These are phyloP conservation scores for Phytophthora pluvialis DNA, from an alignment of 352 stramenopile species.

Conservation along the genomic window DNA sequence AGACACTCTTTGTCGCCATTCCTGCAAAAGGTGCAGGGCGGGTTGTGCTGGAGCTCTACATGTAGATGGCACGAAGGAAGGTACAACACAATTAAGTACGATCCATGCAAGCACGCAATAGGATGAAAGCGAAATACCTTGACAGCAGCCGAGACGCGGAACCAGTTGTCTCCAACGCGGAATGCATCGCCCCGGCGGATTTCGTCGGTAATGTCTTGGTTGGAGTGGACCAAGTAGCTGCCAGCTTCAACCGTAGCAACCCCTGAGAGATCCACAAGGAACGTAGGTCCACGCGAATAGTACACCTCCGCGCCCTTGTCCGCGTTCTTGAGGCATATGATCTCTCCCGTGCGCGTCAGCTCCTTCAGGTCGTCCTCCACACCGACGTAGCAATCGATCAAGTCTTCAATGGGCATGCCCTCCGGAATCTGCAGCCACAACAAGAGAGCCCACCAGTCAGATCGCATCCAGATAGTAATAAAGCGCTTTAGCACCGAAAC, in stretches of 20 bases:
- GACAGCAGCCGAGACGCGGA: slow-evolving; percentile 78
- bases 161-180: slow-evolving; percentile 81
- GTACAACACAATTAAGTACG: not conserved
- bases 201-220: slow-evolving; percentile 71
- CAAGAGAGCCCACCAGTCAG: slow-evolving; percentile 8
- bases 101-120: not conserved
- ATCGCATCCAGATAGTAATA: not conserved
- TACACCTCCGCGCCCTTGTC: slow-evolving; percentile 83
- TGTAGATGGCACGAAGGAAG: slow-evolving; percentile 1
- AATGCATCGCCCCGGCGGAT: slow-evolving; percentile 79
- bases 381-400: slow-evolving; percentile 83
- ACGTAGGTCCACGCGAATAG: slow-evolving; percentile 68
- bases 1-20: slow-evolving; percentile 79
- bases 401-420: slow-evolving; percentile 82
- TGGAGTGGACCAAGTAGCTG: slow-evolving; percentile 69
- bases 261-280: slow-evolving; percentile 79
- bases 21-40: slow-evolving; percentile 71
- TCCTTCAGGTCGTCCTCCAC: slow-evolving; percentile 84
- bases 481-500: not conserved
- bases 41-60: slow-evolving; percentile 69
- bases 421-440: slow-evolving; percentile 64
- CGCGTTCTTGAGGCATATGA: slow-evolving; percentile 88
- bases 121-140: slow-evolving; percentile 48
- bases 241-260: slow-evolving; percentile 76
- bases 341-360: slow-evolving; percentile 70